These are phyloP conservation scores for Diaporthe sp. DNA, from an alignment of 2,329 filamentous ascomycete genomes.

Conservation along the genomic window DNA sequence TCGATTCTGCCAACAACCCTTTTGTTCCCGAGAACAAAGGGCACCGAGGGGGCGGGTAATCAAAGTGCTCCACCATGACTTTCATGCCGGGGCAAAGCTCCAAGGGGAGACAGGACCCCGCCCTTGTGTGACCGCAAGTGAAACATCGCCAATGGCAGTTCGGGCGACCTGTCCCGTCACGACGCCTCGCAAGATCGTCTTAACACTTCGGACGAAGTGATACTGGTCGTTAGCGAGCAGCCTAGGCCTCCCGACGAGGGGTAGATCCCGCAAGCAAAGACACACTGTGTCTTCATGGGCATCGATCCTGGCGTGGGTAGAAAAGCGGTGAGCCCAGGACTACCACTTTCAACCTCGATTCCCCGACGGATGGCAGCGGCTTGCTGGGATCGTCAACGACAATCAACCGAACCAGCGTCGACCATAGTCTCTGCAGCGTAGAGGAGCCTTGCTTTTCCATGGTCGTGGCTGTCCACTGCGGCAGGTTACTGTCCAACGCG, in stretches of 20 bases:
- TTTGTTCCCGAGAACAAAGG: conserved; percentile 5
- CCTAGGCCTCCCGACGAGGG: conserved; percentile 4
- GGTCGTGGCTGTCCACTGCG: not conserved
- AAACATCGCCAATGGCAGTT: conserved; percentile 34
- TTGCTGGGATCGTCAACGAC: not conserved
- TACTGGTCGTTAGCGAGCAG: conserved; percentile 21
- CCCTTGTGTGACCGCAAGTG: conserved; percentile 34
- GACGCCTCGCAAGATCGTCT: conserved; percentile 24
- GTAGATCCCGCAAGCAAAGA: not conserved
- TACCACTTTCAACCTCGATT: not conserved
- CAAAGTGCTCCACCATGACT: conserved; percentile 11
- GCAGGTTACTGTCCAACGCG: conserved; percentile 6
- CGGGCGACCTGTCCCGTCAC: conserved; percentile 26
- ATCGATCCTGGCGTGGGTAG: not conserved
- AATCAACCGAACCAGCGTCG: not conserved
- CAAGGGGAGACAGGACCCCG: conserved; percentile 28
- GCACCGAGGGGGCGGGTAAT: conserved; percentile 6
- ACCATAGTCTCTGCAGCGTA: not conserved
- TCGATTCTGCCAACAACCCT: not conserved
- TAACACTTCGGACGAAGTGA: conserved; percentile 26
- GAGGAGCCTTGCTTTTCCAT: not conserved
- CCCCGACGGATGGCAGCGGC: not conserved
- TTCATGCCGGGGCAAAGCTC: conserved; percentile 21
- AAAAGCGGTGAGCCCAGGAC: not conserved
- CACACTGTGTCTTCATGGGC: conserved; percentile 10